Evolutionary conservation across 805 yeast genomes (phyloP).

Genomic region (Hanseniaspora occidentalis): DNA sequence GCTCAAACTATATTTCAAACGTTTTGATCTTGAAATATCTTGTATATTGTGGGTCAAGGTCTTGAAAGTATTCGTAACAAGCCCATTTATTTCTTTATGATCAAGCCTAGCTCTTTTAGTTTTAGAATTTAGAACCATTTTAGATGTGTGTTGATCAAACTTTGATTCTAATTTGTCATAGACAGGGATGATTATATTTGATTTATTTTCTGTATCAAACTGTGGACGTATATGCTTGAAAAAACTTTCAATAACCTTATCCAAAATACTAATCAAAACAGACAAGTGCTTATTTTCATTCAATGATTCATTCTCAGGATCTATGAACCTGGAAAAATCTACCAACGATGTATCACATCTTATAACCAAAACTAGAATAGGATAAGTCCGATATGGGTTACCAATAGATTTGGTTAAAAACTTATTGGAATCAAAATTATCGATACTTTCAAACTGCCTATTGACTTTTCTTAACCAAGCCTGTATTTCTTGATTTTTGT

Average conservation of each 20-base stretch:
- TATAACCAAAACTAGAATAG: conserved; percentile 2
- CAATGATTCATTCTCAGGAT: neutral
- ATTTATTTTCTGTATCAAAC: neutral
- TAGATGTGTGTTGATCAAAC: neutral
- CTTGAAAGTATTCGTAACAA: neutral
- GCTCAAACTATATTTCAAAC: conserved; percentile 1
- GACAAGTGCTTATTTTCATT: neutral
- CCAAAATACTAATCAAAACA: conserved; percentile 1
- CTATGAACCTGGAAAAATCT: conserved; percentile 1
- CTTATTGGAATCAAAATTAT: conserved; percentile 12
- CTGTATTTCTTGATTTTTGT: conserved; percentile 7
- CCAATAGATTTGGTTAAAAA: conserved; percentile 7
- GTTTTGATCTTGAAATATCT: neutral
- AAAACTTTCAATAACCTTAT: conserved; percentile 1
- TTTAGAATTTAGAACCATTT: neutral
- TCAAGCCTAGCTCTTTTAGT: neutral
- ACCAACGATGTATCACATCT: neutral
- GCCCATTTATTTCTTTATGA: neutral
- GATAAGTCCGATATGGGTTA: conserved; percentile 1
- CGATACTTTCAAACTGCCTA: conserved; percentile 15
- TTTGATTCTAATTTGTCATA: no score
- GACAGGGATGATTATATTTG: no score
- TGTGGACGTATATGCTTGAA: neutral
- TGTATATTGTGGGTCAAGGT: neutral
- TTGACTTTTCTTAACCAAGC: conserved; percentile 15